Evolutionary conservation across 768 basidiomycete species (phyloP), one percentile per base, ranked within the genome.

Genomic region (Lentinula boryana): DNA sequence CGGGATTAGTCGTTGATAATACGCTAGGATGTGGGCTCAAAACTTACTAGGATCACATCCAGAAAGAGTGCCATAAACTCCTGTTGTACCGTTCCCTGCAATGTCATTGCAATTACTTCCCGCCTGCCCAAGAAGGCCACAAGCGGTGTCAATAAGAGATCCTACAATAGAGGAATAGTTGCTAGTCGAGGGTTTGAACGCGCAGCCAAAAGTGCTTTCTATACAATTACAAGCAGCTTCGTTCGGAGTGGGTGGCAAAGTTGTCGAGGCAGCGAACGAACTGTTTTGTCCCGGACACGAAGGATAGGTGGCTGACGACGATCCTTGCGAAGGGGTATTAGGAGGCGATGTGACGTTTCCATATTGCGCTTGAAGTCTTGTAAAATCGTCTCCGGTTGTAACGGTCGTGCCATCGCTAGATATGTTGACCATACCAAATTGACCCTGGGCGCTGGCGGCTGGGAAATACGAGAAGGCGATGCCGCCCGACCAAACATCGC

Each of bases 391-490:
- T 65, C 80, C 80, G 27, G 84, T 79, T 7, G 84, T 86, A 54
- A 93, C 89, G 4, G 88, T 86, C 50, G 66, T 79, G 61, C 90
- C 87, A 56, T 56, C 55, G 23, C 38, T 43, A 2, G 77, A 86
- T 62, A 96, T 81, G 31, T 80, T 91, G 63, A 92, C 89, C 80
- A 96, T 89, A 27, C 95, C 95, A 64, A 91, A 97, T 66, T 88
- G 76, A 54, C 91, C 91, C 56, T 80, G 76, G 7, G 78, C 83
- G 64, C 87, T 87, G n/a, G 68, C 51, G 18, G 91, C 91, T 1
- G 91, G 89, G 83, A 96, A 95, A 73, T 95, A 96, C 53, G 87
- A 88, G 72, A 93, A 93, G 3, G 94, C 93, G 57, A 96, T 65
- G 56, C 91, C 94, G 63, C 95, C 95, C 35, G 91, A 93, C 86